Base-by-base conservation (phyloP, 1,284 basidiomycete genomes). In the Puccinia triticina region DNA sequence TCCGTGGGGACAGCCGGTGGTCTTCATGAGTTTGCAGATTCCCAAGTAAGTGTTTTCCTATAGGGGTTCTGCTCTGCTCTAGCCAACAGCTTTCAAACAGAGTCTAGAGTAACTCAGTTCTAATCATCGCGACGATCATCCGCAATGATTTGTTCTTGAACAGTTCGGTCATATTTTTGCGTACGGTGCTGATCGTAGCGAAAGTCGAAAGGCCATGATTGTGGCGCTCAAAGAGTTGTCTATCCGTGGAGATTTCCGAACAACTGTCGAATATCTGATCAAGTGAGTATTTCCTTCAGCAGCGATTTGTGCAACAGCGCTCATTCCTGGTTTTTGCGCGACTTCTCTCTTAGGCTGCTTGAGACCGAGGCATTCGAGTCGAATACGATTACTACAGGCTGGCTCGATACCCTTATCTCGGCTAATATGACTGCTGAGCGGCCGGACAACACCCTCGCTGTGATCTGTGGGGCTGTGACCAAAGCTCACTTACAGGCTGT, bases 121-220 rank as follows among this genome's bases (percentile, higher is more conserved):
- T 50, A 5, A 73, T 8, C 32, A n/a, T 26, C 46, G 21, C 26
- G 8, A 37, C 61, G 21, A 43, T 43, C 57, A 73, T n/a, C 12
- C 46, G 14, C 71, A 11, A 50, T 73, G 46, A 29, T 74, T 34
- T 71, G 3, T 37, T 71, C 67, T 73, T 59, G 40, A 94, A 37
- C 94, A 98, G 86, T 99, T 99, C 87, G 97, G 97, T 80, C 97
- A 99, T 88, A 97, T 99, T 87, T 99, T 99, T 86, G 96, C 97
- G 43, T 99, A 98, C 86, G 97, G 97, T 82, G 93, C 96, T 88
- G 96, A 99, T 87, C 93, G 97, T 85, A 90, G 91, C 84, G 96
- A 99, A 88, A 94, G 93, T 85, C 89, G 97, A 86, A 99, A 99
- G 90, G 98, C 98, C 87, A 99, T 99, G 96, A 96, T 99, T 84